Base-by-base conservation (phyloP, 148 eudicot species). In the Persicaria tinctoria region DNA sequence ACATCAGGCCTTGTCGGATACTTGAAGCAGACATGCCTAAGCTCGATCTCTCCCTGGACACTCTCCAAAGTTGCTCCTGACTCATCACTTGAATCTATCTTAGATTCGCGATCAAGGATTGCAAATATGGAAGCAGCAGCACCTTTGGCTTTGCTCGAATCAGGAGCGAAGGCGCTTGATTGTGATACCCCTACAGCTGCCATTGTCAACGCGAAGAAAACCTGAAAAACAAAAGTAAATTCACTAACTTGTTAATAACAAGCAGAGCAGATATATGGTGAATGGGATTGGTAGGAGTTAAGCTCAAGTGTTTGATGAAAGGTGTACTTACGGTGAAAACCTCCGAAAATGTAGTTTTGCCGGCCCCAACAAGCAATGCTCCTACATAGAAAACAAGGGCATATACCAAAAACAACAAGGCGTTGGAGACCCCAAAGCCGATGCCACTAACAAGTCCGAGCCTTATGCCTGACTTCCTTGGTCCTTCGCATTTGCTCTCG, bases 1-100 rank as follows among this genome's bases (percentile, higher is more conserved):
- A 89, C 76, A 62, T 84, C 82, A 48, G 91, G 97, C 48, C 93
- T 84, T 14, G 86, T 85, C 10, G 97, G 88, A 76, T 91, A 91
- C 17, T 78, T 86, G 76, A 91, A 91, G 79, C 85, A 81, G 38
- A 91, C 77, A 51, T 84, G 88, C 10, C 77, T 76, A 55, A 91
- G 78, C 77, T 89, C 87, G 53, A 91, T 86, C n/a, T 89, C 88
- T 18, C 96, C 96, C 76, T 80, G 84, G 1, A 89, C 85, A 45
- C 66, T 75, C 59, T 83, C 86, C 23, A 86, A 66, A 7, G 83
- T 87, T 51, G 77, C 70, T 48, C 96, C 96, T 0, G 89, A 80
- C 70, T 88, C 87, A 57, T 88, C 90, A 75, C 87, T 85, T 16
- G 95, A 80, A 76, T 90, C 91, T 71, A 88, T 83, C 79, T 88